Evolutionary conservation across 805 yeast species (phyloP), one percentile per base, ranked within the genome.

Genomic region (Metschnikowia santaceciliae): DNA sequence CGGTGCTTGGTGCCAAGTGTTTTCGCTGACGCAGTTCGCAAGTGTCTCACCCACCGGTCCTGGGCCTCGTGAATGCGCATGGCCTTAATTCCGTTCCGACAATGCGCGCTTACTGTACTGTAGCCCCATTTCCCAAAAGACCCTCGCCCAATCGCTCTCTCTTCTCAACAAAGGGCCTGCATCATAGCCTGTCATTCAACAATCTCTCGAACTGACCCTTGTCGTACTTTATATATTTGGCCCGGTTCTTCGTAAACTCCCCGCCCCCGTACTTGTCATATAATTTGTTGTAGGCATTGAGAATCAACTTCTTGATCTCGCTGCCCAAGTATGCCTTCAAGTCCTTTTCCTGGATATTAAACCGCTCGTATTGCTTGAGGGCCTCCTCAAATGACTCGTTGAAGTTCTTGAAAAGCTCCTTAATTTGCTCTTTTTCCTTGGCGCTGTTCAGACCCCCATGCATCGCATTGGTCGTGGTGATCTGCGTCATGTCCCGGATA

Each of bases 211-310:
- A 67, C 59, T 76, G 77, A 59, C 61, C 62, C 62, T 77, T 78
- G 60, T 76, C 82, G 60, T 80, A 86, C 68, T 83, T 85, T 64
- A 88, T 79, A 60, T 88, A 86, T 72, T 87, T 88, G 45, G 78
- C 75, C 40, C 79, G 74, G 61, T 86, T 82, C 65, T 88, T 88
- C 20, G 90, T 76, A 59, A 84, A 84, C 48, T 84, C 89, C n/a
- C 84, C 82, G 30, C 70, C 71, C 3, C 80, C 79, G 60, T 88
- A 84, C 65, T 88, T 87, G 59, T 87, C 90, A 66, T 88, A 85
- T 64, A 92, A 86, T 61, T 94, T 82, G 61, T 85, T 83, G 69
- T 92, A 92, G 49, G 92, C 80, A 13, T 96, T 96, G 52, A 83
- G 76, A 47, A 94, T 84, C 57, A 90, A 81, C 56, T 72, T 74